Evolutionary conservation across 2,329 filamentous ascomycete species (phyloP).

Genomic region (Venturia aucupariae): DNA sequence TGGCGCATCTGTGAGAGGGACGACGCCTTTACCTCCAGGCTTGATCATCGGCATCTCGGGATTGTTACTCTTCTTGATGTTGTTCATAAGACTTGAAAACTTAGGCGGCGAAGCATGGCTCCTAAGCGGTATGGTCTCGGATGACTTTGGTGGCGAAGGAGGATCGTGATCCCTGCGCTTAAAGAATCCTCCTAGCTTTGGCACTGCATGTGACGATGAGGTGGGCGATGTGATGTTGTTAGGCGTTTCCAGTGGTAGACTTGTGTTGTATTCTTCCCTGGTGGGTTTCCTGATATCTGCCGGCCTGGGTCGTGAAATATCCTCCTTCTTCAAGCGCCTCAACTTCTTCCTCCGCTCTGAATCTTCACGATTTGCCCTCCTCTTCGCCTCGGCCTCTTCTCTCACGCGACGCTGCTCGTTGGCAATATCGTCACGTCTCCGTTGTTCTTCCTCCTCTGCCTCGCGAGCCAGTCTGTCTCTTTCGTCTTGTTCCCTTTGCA

Average conservation of each 20-base stretch:
- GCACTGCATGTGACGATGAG: neutral
- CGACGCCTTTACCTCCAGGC: constrained; percentile 37
- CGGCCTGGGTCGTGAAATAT: neutral
- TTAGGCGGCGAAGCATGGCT: constrained; percentile 12
- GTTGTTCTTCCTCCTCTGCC: constrained; percentile 4
- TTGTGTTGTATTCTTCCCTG: neutral
- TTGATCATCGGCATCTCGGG: constrained; percentile 27
- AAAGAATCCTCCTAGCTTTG: constrained; percentile 9
- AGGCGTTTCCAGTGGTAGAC: neutral
- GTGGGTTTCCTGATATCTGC: neutral
- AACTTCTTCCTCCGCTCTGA: constrained; percentile 3
- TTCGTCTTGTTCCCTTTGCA: constrained; percentile 3
- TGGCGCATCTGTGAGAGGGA: constrained; percentile 62
- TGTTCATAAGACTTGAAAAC: neutral
- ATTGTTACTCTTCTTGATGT: neutral
- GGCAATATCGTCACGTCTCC: neutral
- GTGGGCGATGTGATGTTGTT: neutral
- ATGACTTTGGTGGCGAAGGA: constrained; percentile 1
- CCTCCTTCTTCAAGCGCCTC: constrained; percentile 4
- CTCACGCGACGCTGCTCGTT: constrained; percentile 2
- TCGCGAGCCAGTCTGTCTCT: neutral
- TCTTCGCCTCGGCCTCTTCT: constrained; percentile 9
- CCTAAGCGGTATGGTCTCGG: neutral
- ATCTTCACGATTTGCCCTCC: neutral
- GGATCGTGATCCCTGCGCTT: constrained; percentile 11